Evolutionary conservation across 257 asterid genomes (phyloP).

Genomic region (Solanum tarapatanum): DNA sequence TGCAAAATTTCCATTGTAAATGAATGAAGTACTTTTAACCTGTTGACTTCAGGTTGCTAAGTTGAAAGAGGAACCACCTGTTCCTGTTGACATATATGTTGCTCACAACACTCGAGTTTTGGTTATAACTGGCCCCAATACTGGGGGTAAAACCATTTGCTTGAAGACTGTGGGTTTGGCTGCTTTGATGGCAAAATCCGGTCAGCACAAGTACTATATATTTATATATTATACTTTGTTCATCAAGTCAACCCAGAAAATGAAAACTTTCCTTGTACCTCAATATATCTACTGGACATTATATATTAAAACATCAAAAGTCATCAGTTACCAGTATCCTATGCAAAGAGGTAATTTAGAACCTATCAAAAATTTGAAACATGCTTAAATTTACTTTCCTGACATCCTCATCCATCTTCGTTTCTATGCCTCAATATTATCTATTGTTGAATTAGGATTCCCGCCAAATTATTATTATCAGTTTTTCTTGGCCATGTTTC

Average conservation of each 20-base stretch:
- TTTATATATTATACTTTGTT: not conserved
- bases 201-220: constrained; percentile 20
- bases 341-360: not conserved
- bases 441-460: not conserved
- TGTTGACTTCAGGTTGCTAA: constrained; percentile 50
- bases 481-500: not conserved
- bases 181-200: constrained; percentile 99
- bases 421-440: not conserved
- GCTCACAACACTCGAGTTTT: constrained; percentile 52
- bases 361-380: not conserved
- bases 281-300: not conserved
- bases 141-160: constrained; percentile 97
- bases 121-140: constrained; percentile 91
- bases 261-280: not conserved
- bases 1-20: not conserved
- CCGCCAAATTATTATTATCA: not conserved
- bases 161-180: constrained; percentile 96
- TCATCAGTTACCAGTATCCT: not conserved
- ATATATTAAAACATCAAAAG: not conserved
- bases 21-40: constrained; percentile 2
- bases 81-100: constrained; percentile 72
- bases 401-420: not conserved
- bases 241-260: not conserved
- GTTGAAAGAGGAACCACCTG: constrained; percentile 58
- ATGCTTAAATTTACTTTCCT: not conserved